Evolutionary conservation across 2,329 filamentous ascomycete species (phyloP).

Genomic region (Ustulina deusta): DNA sequence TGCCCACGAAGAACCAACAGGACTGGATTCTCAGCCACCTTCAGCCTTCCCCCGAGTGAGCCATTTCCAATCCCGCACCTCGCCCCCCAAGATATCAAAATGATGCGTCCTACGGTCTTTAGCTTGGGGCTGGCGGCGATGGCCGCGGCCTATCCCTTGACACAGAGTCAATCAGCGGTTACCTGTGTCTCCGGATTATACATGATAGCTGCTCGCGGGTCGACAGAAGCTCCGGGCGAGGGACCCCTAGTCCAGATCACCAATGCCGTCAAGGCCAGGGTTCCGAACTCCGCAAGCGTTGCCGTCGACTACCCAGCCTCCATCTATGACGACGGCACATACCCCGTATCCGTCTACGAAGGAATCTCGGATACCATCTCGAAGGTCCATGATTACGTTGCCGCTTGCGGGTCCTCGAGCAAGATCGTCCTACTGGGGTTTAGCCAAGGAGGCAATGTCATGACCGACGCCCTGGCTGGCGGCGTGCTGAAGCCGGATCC

Average conservation of each 20-base stretch:
- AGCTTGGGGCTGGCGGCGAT: conserved; percentile 29
- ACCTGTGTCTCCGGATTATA: conserved; percentile 38
- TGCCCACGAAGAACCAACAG: not conserved
- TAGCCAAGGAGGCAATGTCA: conserved; percentile 40
- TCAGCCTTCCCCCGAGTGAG: conserved; percentile 9
- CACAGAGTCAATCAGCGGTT: conserved; percentile 14
- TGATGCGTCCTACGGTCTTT: conserved; percentile 23
- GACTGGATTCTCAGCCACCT: not conserved
- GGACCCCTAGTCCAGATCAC: conserved; percentile 30
- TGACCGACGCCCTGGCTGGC: conserved; percentile 37
- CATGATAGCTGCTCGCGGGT: conserved; percentile 39
- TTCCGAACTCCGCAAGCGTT: conserved; percentile 31
- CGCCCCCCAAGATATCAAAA: conserved; percentile 2
- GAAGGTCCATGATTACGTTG: conserved; percentile 30
- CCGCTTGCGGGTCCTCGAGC: conserved; percentile 35
- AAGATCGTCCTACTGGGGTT: conserved; percentile 32
- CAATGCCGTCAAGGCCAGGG: conserved; percentile 20
- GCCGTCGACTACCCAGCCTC: conserved; percentile 39
- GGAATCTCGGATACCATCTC: conserved; percentile 33
- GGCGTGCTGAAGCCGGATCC: conserved; percentile 37
- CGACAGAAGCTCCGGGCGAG: conserved; percentile 32
- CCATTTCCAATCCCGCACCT: conserved; percentile 1
- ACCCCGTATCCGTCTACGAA: conserved; percentile 31
- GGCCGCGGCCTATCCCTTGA: conserved; percentile 28
- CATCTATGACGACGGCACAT: conserved; percentile 32